Percentiles rank a stretch among this genome's conserved stretches.
Conservation (phyloP, 768 basidiomycete genomes). For the Nevesoporus exiguus region DNA sequence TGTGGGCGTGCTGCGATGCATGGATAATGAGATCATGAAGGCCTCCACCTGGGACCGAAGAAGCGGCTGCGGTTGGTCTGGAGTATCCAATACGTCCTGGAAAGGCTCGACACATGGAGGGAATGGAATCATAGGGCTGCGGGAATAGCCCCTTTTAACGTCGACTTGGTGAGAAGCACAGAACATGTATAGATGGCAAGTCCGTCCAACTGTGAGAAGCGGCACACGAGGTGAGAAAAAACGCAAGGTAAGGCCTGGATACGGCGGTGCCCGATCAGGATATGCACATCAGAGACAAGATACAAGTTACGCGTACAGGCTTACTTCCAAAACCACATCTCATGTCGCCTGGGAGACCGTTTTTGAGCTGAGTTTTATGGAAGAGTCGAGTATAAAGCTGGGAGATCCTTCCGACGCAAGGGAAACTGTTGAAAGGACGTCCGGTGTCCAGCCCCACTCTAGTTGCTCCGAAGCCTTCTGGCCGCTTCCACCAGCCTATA, state of each 20-base stretch:
- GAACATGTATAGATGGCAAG: slow-evolving; percentile 5
- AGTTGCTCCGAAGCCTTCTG: slow-evolving; percentile 6
- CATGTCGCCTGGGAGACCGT: slow-evolving; percentile 28
- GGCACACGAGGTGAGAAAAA: slow-evolving; percentile 12
- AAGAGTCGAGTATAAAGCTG: slow-evolving; percentile 23
- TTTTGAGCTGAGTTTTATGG: slow-evolving; percentile 11
- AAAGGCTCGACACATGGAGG: slow-evolving; percentile 9
- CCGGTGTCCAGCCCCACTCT: slow-evolving; percentile 2
- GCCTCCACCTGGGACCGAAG: slow-evolving; percentile 20
- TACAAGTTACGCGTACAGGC: slow-evolving; percentile 12
- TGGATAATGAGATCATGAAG: slow-evolving; percentile 13
- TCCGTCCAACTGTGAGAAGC: slow-evolving; percentile 23
- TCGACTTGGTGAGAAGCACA: slow-evolving; percentile 19
- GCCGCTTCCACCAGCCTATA: slow-evolving; percentile 11
- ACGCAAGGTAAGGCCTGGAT: slow-evolving; percentile 17
- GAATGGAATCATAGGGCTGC: slow-evolving; percentile 24
- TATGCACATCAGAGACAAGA: slow-evolving; percentile 9
- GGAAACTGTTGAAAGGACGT: slow-evolving; percentile 3
- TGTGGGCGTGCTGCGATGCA: slow-evolving; percentile 21
- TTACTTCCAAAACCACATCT: slow-evolving; percentile 8
- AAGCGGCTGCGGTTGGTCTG: slow-evolving; percentile 19
- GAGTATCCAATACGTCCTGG: slow-evolving; percentile 19
- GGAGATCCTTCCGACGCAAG: neutral
- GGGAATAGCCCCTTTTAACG: slow-evolving; percentile 11
- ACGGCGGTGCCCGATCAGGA: slow-evolving; percentile 20